Evolutionary conservation across 306 rosid species (phyloP).

Genomic region (Vicia faba): DNA sequence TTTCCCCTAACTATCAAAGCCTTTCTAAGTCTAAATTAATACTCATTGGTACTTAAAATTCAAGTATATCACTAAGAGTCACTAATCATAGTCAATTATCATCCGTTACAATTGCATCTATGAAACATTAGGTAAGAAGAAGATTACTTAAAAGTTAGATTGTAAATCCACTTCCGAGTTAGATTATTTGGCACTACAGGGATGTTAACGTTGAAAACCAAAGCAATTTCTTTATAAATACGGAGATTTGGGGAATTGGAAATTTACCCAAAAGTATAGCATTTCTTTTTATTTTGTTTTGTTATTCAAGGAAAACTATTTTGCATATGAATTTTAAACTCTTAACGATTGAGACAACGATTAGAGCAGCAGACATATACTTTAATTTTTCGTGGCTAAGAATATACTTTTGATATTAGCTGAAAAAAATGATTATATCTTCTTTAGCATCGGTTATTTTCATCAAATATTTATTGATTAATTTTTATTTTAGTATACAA

Average conservation of each 20-base stretch:
- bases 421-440: no score
- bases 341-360: no score
- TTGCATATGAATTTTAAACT: no score
- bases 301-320: background rate
- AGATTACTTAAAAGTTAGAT: background rate
- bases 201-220: constrained; percentile 5
- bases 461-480: no score
- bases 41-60: constrained; percentile 26
- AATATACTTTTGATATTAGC: no score
- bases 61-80: constrained; percentile 18
- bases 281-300: background rate
- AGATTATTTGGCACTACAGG: constrained; percentile 12
- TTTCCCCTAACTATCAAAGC: background rate
- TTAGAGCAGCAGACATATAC: no score
- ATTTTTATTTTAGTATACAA: no score
- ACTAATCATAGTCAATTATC: constrained; percentile 31
- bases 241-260: constrained; percentile 8
- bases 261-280: constrained; percentile 4
- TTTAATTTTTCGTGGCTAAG: no score
- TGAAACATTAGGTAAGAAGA: constrained; percentile 12
- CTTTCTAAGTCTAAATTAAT: constrained; percentile 6
- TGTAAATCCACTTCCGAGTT: constrained; percentile 29
- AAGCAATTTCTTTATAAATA: background rate
- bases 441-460: no score
- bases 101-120: constrained; percentile 29